Evolutionary conservation across 805 yeast genomes (phyloP).

Genomic region (Ogataea wickerhamii): DNA sequence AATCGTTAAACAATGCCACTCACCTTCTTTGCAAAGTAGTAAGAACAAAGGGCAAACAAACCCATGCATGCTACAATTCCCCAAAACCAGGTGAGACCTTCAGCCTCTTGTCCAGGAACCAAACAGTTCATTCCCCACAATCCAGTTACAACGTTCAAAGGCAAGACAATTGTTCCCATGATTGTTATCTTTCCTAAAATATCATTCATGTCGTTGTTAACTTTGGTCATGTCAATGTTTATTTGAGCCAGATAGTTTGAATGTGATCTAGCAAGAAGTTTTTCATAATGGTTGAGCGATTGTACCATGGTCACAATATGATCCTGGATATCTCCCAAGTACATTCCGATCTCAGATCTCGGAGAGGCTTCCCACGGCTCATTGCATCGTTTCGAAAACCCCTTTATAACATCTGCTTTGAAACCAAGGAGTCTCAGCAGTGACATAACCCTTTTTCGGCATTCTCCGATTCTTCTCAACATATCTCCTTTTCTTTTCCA

Average conservation of each 20-base stretch:
- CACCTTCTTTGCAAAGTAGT: conserved; percentile 44
- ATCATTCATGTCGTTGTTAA: conserved; percentile 95
- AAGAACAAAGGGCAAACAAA: conserved; percentile 43
- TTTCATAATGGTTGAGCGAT: conserved; percentile 89
- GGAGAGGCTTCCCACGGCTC: conserved; percentile 82
- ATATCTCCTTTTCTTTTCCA: conserved; percentile 95
- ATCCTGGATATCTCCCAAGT: conserved; percentile 95
- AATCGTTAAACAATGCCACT: conserved; percentile 28
- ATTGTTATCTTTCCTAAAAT: conserved; percentile 91
- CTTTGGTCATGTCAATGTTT: conserved; percentile 96
- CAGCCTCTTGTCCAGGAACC: conserved; percentile 85
- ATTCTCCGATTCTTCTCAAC: conserved; percentile 92
- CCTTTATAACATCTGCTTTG: conserved; percentile 97
- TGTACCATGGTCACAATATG: conserved; percentile 98
- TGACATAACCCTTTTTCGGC: conserved; percentile 92
- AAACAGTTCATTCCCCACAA: conserved; percentile 98
- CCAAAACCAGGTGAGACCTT: conserved; percentile 66
- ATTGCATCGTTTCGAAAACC: conserved; percentile 86
- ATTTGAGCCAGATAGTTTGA: conserved; percentile 95
- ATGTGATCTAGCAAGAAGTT: conserved; percentile 89
- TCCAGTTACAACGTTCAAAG: conserved; percentile 93
- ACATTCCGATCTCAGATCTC: conserved; percentile 85
- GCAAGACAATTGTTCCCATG: conserved; percentile 90
- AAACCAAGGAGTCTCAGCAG: conserved; percentile 78
- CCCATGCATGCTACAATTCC: conserved; percentile 46